These are phyloP conservation scores for Mallotus japonicus DNA, from an alignment of 441 rosid genomes.

Conservation along the genomic window DNA sequence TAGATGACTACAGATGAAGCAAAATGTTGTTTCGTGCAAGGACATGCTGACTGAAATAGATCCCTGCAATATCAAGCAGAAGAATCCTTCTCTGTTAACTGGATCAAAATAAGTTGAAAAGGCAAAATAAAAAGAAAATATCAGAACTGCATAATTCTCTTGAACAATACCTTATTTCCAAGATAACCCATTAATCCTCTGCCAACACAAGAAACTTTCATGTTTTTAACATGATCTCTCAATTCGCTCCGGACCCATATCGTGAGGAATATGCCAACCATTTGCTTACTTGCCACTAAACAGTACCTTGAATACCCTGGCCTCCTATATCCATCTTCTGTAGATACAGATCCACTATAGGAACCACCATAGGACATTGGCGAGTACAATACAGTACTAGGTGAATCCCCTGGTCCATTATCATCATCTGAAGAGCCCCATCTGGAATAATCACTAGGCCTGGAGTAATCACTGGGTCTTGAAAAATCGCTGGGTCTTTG, in stretches of 20 bases:
- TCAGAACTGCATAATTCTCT: constrained; percentile 7
- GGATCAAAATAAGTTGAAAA: constrained; percentile 13
- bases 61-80: constrained; percentile 56
- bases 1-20: constrained; percentile 89
- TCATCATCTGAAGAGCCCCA: constrained; percentile 98
- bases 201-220: constrained; percentile 97
- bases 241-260: constrained; percentile 90
- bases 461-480: constrained; percentile 74
- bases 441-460: constrained; percentile 81
- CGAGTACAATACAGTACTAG: constrained; percentile 68
- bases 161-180: constrained; percentile 75
- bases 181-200: constrained; percentile 98
- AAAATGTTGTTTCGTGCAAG: constrained; percentile 91
- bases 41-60: constrained; percentile 96
- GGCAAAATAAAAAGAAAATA: not conserved
- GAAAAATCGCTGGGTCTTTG: constrained; percentile 74
- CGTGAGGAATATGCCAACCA: constrained; percentile 94
- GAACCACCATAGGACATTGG: constrained; percentile 62
- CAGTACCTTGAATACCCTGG: constrained; percentile 79
- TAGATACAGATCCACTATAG: constrained; percentile 39
- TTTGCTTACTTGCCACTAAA: constrained; percentile 89
- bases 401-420: constrained; percentile 79
- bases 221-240: constrained; percentile 70
- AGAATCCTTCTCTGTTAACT: constrained; percentile 3
- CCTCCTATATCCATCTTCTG: constrained; percentile 62